Evolutionary conservation across 345 rosid species (phyloP), one percentile per base, ranked within the genome.

Genomic region (Bruguiera gymnorhiza): DNA sequence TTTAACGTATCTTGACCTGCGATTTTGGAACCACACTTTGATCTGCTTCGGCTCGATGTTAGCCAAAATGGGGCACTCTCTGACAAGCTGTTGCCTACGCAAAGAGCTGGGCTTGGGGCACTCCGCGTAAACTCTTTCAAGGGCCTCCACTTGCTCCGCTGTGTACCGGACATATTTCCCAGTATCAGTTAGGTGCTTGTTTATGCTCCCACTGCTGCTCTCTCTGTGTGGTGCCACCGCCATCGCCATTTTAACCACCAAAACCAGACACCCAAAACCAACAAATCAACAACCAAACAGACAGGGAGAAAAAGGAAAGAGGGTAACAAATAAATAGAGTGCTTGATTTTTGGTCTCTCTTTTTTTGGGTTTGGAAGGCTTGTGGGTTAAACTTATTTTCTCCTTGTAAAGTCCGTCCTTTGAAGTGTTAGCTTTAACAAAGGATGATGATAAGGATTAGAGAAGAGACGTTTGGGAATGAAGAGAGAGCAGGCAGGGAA

Each of bases 21-120:
- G 96, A 70, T 96, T 96, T 60, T 96, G 99, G 70, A 96, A 96
- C 99, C 99, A 96, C 74, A 96, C 98, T 87, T 96, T 96, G 93
- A 96, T 96, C 87, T 96, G 99, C 83, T 92, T 96, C 53, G 99
- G 95, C 76, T 96, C 99, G 62, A 96, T 89, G 84, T 96, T 86
- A 73, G 93, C 73, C 75, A 96, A 85, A 81, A 92, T 89, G 76
- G 98, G 97, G 76, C 97, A 96, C 76, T 96, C 99, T 26, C 98
- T 86, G 70, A 96, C 90, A 77, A 96, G 80, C 83, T 96, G 99
- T 73, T 92, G 99, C 76, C 99, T 85, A 6, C 99, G 85, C 78
- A 96, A 74, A 54, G 98, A 96, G 66, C 96, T 96, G 15, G 99
- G 99, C 75, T 96, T 96, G 18, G 99, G 99, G 80, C 99, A 96